These are phyloP conservation scores for Bacterosira constricta DNA, from an alignment of 108 stramenopile species.

Conservation along the genomic window DNA sequence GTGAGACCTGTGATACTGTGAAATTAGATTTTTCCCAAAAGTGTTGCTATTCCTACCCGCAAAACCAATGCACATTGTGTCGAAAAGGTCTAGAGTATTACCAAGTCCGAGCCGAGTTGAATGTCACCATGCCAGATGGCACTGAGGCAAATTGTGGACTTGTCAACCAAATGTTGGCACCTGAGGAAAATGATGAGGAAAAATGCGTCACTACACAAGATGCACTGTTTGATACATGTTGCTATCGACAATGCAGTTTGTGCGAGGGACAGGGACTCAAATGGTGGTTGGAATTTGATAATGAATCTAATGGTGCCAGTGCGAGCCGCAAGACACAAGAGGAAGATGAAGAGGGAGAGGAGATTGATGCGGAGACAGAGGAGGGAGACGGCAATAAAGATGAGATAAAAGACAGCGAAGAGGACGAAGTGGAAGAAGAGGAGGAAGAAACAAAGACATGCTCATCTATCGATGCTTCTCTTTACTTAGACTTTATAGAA, in stretches of 20 bases:
- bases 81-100: conserved; percentile 29
- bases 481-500: conserved; percentile 39
- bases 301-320: not conserved
- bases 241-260: conserved; percentile 32
- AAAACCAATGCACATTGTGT: conserved; percentile 38
- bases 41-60: conserved; percentile 44
- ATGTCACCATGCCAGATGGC: conserved; percentile 35
- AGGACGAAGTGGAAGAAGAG: not conserved
- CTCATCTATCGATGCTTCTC: conserved; percentile 43
- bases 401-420: not conserved
- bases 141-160: conserved; percentile 24
- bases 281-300: conserved; percentile 52
- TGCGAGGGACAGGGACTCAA: conserved; percentile 39
- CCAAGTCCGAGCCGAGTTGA: conserved; percentile 34
- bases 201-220: conserved; percentile 35
- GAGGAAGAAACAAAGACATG: conserved; percentile 16
- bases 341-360: not conserved
- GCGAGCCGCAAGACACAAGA: conserved; percentile 6
- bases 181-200: conserved; percentile 29
- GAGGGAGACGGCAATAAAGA: not conserved
- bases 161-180: conserved; percentile 40
- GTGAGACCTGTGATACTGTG: conserved; percentile 39
- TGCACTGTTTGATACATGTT: conserved; percentile 32
- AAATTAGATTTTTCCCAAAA: conserved; percentile 15
- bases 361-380: not conserved